These are phyloP conservation scores for Chlamydomonas reinhardtii DNA, from an alignment of 163 green algal species.

Conservation along the genomic window DNA sequence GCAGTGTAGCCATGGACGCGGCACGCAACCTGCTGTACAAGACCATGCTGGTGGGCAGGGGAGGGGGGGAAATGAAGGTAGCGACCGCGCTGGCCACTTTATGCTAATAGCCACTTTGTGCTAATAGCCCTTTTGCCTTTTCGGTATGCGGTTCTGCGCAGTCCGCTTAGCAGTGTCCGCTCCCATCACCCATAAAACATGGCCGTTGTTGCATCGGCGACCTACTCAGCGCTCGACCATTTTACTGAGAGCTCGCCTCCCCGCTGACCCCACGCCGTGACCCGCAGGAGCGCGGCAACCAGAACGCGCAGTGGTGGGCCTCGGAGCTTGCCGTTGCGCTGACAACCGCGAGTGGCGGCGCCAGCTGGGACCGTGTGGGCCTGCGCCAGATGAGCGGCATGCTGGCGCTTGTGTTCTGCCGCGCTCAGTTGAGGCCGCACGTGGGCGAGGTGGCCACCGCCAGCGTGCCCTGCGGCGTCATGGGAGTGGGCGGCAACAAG, in stretches of 20 bases:
- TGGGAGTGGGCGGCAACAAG: constrained; percentile 97
- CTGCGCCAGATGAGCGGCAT: constrained; percentile 91
- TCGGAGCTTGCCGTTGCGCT: constrained; percentile 57
- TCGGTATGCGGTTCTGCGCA: no score
- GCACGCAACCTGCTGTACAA: constrained; percentile 75
- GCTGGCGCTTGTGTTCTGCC: constrained; percentile 77
- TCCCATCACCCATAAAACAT: no score
- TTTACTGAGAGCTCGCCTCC: no score
- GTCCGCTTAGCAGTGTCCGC: no score
- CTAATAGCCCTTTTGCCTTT: no score
- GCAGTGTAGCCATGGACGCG: constrained; percentile 82
- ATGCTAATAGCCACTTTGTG: no score
- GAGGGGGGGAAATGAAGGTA: background rate
- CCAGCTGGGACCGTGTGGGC: constrained; percentile 57
- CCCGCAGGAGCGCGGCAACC: constrained; percentile 82
- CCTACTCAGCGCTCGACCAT: no score
- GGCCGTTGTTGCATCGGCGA: no score
- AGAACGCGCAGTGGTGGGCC: constrained; percentile 83
- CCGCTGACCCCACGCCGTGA: background rate
- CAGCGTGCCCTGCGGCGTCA: constrained; percentile 89
- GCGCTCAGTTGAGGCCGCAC: constrained; percentile 45
- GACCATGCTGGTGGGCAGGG: constrained; percentile 40
- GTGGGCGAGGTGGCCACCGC: constrained; percentile 79
- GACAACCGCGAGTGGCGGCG: background rate
- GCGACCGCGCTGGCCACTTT: no score